Evolutionary conservation across 371 early-diverging fungal genomes (phyloP).

Genomic region (Homolaphlyctis polyrhiza): DNA sequence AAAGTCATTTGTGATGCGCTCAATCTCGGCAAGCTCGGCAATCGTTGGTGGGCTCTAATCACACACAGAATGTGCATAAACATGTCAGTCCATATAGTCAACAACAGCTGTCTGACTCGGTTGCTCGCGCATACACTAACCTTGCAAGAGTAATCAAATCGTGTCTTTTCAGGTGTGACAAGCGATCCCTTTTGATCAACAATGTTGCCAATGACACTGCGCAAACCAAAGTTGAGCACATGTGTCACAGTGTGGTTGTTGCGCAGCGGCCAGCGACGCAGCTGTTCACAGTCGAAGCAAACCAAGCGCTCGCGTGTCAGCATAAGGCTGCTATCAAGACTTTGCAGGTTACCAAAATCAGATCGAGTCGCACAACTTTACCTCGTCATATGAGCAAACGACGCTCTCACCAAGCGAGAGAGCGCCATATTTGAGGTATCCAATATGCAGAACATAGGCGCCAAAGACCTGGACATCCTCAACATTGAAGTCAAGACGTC

Average conservation of each 20-base stretch:
- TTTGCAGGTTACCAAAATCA: neutral
- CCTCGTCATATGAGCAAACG: constrained; percentile 77
- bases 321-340: neutral
- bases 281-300: constrained; percentile 26
- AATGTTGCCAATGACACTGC: constrained; percentile 66
- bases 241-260: constrained; percentile 99
- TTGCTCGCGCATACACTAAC: constrained; percentile 14
- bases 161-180: constrained; percentile 93
- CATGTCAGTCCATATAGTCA: too few species aligned
- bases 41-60: constrained; percentile 63
- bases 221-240: constrained; percentile 94
- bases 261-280: constrained; percentile 82
- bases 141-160: constrained; percentile 94
- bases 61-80: neutral
- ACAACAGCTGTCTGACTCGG: neutral
- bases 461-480: constrained; percentile 93
- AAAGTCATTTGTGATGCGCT: constrained; percentile 76
- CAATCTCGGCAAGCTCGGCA: constrained; percentile 25
- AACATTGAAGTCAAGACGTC: constrained; percentile 84
- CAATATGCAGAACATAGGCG: constrained; percentile 96
- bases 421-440: constrained; percentile 85
- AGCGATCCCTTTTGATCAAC: constrained; percentile 98
- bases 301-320: constrained; percentile 2
- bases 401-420: constrained; percentile 68
- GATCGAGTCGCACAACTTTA: constrained; percentile 14